A percentile compares a stretch with the other conserved stretches of the same genome.
These are phyloP conservation scores for Capsella bursapastoris DNA, from an alignment of 345 rosid genomes.

Conservation along the genomic window DNA sequence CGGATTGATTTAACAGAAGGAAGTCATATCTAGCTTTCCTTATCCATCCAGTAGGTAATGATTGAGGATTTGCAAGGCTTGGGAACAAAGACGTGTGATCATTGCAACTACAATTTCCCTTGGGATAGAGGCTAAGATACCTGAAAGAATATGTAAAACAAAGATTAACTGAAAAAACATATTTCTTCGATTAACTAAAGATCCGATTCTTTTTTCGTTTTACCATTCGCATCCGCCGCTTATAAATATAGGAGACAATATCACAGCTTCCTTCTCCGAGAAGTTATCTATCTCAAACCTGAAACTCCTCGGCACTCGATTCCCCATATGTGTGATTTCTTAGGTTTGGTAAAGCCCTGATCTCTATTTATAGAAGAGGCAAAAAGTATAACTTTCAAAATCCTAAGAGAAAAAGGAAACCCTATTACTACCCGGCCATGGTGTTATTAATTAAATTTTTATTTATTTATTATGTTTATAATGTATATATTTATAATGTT, in stretches of 20 bases:
- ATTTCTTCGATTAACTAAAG: neutral
- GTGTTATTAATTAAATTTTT: too few species aligned
- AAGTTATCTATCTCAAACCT: neutral
- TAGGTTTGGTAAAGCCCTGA: neutral
- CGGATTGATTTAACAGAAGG: neutral
- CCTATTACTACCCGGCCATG: too few species aligned
- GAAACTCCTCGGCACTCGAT: neutral
- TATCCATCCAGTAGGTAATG: neutral
- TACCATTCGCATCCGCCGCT: neutral
- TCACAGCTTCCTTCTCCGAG: neutral
- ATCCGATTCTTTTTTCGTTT: neutral
- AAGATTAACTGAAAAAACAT: neutral
- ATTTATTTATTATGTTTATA: too few species aligned
- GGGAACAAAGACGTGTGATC: neutral
- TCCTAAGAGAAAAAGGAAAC: too few species aligned
- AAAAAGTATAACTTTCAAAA: too few species aligned
- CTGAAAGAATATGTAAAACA: neutral
- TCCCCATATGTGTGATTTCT: neutral
- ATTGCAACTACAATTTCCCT: neutral
- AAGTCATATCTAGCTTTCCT: neutral
- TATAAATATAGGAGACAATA: neutral
- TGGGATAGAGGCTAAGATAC: neutral
- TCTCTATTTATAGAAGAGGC: too few species aligned
- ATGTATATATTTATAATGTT: too few species aligned
- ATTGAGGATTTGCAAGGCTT: neutral